Evolutionary conservation across 306 rosid genomes (phyloP), one percentile per base, ranked within the genome.

Genomic region (Oemleria cerasiformis): DNA sequence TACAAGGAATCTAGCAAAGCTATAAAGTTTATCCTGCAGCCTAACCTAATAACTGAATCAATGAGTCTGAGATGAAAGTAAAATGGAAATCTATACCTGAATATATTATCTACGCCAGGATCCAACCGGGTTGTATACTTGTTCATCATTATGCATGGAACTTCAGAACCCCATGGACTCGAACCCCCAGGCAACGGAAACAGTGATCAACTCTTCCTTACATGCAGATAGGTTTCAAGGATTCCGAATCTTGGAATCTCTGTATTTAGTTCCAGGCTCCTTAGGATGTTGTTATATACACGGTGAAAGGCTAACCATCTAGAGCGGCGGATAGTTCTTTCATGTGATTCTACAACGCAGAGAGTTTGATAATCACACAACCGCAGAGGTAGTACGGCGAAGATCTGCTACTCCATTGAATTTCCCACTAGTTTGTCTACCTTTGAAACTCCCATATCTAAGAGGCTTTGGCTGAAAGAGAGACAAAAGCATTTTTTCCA

Each of bases 301-400:
- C 70, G 45, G 58, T 25, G 70, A 62, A 30, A 17, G 55, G 78
- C 70, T 64, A 83, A 65, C 83, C 74, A 71, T 73, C 48, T 55
- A 38, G 48, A 57, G 63, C 38, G 59, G 47, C 40, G 65, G 67
- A 67, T 36, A 66, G 65, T 49, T 53, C 23, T 51, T 57, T 53
- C 57, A 38, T 47, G 76, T 23, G 56, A 74, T 64, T 74, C 73
- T n/a, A 60, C 65, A 63, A 68, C 47, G 81, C 42, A 61, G 45
- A n/a, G 21, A 44, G 72, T 11, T 45, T 10, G 41, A 80, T 54
- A 63, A 84, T 88, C 83, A 92, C 82, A 83, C 79, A 71, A 79
- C 92, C 48, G 96, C 91, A 56, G 99, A 95, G 65, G 96, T 70
- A 15, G 97, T 79, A 6, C 96, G 92, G 60, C 97, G 96, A 83